Evolutionary conservation across 2,329 filamentous ascomycete genomes (phyloP), one percentile per base, ranked within the genome.

Genomic region (Aspergillus glaucus): DNA sequence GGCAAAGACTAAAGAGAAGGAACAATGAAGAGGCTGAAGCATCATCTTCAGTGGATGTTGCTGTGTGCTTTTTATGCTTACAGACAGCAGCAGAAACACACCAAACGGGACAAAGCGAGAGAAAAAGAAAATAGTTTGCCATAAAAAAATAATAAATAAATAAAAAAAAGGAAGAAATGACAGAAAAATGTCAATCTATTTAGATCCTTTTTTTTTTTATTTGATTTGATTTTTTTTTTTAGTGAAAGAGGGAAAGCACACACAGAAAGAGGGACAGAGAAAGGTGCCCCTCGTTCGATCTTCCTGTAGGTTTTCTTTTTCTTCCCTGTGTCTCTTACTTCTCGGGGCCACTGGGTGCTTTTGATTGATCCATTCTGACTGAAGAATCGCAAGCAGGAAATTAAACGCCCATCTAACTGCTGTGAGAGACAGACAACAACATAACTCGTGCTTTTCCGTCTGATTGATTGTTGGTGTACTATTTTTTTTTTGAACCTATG

Each of bases 21-120:
- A 43, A 30, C 41, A 43, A 43, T 43, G 41, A 19, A 22, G 41
- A 43, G 41, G 26, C 28, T 32, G 43, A 36, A 44, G 30, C 26
- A 44, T 44, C 26, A 34, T 44, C 14, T 10, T 44, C 22, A 15
- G 19, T 24, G 41, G 26, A n/a, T 7, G n/a, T 40, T 40, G 17
- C 15, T 26, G 41, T 28, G 24, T 22, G n/a, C 42, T 44, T 44
- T 36, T 47, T 24, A 46, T 46, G 50, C 44, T 46, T 51, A 54
- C 45, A 47, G 47, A 47, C 26, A 44, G 26, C 21, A 40, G 45
- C 15, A 44, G 8, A 39, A 14, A 30, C 34, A 30, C 24, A 26
- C 7, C 32, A 34, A 24, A 45, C 43, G 15, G 41, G 21, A 45
- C 12, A 45, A 47, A 45, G 40, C 30, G 28, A 44, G 26, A 32